Evolutionary conservation across 306 rosid genomes (phyloP).

Genomic region (Betula pendula): DNA sequence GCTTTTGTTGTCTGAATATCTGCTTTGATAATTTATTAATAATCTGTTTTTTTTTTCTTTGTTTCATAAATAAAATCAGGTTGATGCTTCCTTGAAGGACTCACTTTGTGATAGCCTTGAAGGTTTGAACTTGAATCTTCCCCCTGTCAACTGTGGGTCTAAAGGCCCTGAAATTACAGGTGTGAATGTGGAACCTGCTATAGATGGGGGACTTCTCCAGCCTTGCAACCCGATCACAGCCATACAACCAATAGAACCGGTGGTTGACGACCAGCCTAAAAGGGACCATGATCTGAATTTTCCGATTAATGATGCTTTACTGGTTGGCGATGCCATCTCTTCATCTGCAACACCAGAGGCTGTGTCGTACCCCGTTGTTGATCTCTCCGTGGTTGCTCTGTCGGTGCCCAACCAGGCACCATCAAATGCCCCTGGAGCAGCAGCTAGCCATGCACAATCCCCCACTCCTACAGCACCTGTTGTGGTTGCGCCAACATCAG

Average conservation of each 20-base stretch:
- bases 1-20: not conserved
- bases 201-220: slow-evolving; percentile 33
- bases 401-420: slow-evolving; percentile 17
- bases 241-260: slow-evolving; percentile 35
- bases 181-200: slow-evolving; percentile 42
- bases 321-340: slow-evolving; percentile 42
- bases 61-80: slow-evolving; percentile 42
- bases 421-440: not conserved
- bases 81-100: slow-evolving; percentile 57
- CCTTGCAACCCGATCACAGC: slow-evolving; percentile 26
- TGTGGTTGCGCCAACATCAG: slow-evolving; percentile 29
- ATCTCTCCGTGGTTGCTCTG: slow-evolving; percentile 33
- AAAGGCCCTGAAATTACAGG: slow-evolving; percentile 42
- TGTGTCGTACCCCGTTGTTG: slow-evolving; percentile 46
- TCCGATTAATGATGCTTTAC: slow-evolving; percentile 41
- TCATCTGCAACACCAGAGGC: slow-evolving; percentile 32
- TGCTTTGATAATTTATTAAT: slow-evolving; percentile 3
- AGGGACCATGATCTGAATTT: slow-evolving; percentile 36
- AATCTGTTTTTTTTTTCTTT: not conserved
- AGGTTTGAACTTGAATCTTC: slow-evolving; percentile 62
- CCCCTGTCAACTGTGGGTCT: slow-evolving; percentile 31
- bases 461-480: not conserved
- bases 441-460: not conserved
- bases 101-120: slow-evolving; percentile 43
- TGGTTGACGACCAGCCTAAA: slow-evolving; percentile 28